A percentile compares a stretch with the other conserved stretches of the same genome.
These are phyloP conservation scores for Kockovaella imperatae DNA, from an alignment of 768 basidiomycete genomes.

Conservation along the genomic window DNA sequence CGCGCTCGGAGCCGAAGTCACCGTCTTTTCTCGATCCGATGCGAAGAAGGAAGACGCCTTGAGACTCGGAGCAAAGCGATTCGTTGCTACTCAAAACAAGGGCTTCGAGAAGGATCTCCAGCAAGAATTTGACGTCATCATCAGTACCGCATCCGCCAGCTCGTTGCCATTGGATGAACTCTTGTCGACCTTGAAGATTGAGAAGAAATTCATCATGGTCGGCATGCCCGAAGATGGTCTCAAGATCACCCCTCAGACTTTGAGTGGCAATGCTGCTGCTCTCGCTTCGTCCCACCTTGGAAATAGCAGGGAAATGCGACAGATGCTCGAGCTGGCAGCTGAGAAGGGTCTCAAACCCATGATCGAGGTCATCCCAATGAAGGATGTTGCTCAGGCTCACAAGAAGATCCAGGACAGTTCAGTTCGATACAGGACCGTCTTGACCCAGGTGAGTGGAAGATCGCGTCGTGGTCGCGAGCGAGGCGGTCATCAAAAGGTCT, in stretches of 20 bases:
- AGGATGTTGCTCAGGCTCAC: conserved; percentile 52
- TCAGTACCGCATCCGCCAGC: conserved; percentile 48
- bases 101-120: conserved; percentile 39
- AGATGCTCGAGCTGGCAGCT: conserved; percentile 59
- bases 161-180: conserved; percentile 52
- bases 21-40: conserved; percentile 56
- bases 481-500: too few relatives aligned
- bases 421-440: conserved; percentile 55
- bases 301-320: conserved; percentile 53
- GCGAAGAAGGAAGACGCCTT: conserved; percentile 56
- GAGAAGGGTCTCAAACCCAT: conserved; percentile 54
- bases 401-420: conserved; percentile 50
- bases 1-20: conserved; percentile 57
- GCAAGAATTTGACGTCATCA: conserved; percentile 47
- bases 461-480: too few relatives aligned
- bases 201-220: conserved; percentile 56
- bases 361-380: conserved; percentile 52
- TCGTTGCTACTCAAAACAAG: conserved; percentile 49
- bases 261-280: conserved; percentile 38
- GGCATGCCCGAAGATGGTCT: conserved; percentile 53
- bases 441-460: conserved; percentile 42
- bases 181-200: conserved; percentile 52
- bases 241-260: conserved; percentile 45
- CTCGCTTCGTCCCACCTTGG: conserved; percentile 50
- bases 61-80: conserved; percentile 48